These are phyloP conservation scores for Andrographis paniculata DNA, from an alignment of 305 asterid genomes.

Conservation along the genomic window DNA sequence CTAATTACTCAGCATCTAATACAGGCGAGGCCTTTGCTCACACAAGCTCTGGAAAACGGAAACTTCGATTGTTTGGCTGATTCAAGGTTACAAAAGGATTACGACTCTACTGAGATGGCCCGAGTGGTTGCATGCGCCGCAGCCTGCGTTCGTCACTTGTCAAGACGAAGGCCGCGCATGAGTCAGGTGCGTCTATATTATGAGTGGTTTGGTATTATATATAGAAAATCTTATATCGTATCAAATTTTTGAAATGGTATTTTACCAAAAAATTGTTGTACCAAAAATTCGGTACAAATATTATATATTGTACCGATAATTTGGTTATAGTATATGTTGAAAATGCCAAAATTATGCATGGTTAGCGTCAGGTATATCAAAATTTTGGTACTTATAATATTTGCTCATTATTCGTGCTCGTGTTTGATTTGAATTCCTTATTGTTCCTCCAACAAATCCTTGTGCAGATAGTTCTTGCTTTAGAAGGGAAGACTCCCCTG, in stretches of 20 bases:
- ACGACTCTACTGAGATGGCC: conserved; percentile 50
- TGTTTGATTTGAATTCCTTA: not conserved
- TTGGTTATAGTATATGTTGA: no score
- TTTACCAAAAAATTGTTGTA: no score
- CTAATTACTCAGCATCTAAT: no score
- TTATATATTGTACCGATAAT: no score
- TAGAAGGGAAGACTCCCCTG: conserved; percentile 59
- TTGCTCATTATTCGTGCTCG: no score
- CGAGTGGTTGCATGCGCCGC: conserved; percentile 83
- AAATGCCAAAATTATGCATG: no score
- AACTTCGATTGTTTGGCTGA: conserved; percentile 59
- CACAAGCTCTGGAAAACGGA: conserved; percentile 52
- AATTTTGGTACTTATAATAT: no score
- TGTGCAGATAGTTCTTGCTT: conserved; percentile 50
- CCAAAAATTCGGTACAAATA: no score
- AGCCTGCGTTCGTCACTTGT: conserved; percentile 74
- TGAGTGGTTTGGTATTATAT: not conserved
- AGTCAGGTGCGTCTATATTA: conserved; percentile 42
- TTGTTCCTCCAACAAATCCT: conserved; percentile 10
- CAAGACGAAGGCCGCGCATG: conserved; percentile 78
- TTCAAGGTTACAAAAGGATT: conserved; percentile 52
- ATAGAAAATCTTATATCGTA: no score
- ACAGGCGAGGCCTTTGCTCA: conserved; percentile 84
- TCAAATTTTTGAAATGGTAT: no score
- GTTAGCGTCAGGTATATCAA: no score